These are phyloP conservation scores for Didymosphaeria variabile DNA, from an alignment of 2,329 filamentous ascomycete species.

Conservation along the genomic window DNA sequence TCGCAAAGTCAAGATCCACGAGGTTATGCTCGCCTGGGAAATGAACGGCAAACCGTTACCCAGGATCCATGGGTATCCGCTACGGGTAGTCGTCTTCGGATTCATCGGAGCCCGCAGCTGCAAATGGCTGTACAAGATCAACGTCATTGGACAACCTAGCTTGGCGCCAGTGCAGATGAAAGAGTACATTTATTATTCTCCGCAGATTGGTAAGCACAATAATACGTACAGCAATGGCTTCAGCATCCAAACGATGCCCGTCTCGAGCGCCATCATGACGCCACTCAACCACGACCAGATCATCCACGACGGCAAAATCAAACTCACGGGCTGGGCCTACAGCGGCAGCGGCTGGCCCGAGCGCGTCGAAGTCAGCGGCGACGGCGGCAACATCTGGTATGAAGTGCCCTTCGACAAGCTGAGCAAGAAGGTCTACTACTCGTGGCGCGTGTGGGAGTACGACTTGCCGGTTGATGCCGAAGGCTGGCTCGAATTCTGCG, in stretches of 20 bases:
- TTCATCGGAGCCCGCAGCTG: conserved; percentile 72
- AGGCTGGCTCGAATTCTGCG: conserved; percentile 57
- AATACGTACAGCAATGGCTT: conserved; percentile 67
- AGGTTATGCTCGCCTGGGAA: conserved; percentile 74
- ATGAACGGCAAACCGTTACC: conserved; percentile 75
- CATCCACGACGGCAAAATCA: conserved; percentile 67
- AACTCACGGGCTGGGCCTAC: conserved; percentile 59
- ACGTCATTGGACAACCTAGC: conserved; percentile 65
- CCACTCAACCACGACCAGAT: conserved; percentile 69
- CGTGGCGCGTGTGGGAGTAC: conserved; percentile 72
- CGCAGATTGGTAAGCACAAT: conserved; percentile 75
- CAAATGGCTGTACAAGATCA: conserved; percentile 72
- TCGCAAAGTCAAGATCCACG: conserved; percentile 72
- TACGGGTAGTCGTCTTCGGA: conserved; percentile 69
- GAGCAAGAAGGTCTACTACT: conserved; percentile 68
- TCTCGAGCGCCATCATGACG: conserved; percentile 72
- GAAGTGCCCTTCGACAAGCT: conserved; percentile 68
- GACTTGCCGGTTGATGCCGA: conserved; percentile 66
- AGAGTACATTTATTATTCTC: conserved; percentile 75
- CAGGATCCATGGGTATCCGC: conserved; percentile 71
- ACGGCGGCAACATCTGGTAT: conserved; percentile 73
- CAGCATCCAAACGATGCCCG: conserved; percentile 77
- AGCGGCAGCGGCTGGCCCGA: conserved; percentile 60
- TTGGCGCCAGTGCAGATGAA: conserved; percentile 69
- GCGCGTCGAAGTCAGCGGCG: conserved; percentile 69